Evolutionary conservation across 2,329 filamentous ascomycete genomes (phyloP), one percentile per base, ranked within the genome.

Genomic region (Apiospora saccharicola): DNA sequence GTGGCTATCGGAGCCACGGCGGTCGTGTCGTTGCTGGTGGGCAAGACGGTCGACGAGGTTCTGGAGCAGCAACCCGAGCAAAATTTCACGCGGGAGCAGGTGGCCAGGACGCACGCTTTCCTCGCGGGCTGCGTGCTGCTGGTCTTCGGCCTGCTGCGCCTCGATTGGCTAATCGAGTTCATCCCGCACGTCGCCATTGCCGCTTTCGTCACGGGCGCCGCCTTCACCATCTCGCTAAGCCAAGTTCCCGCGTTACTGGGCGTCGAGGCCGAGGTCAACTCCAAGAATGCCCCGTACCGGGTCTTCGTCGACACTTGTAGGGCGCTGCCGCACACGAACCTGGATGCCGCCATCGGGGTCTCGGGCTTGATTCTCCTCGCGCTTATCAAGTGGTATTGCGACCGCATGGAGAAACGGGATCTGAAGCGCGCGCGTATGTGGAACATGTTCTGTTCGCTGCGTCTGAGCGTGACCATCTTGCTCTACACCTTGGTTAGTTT

Each of bases 201-300:
- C 0, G 95, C 96, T 4, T 98, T 98, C 86, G 98, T 98, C 93
- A 98, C 96, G 0, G 96, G 96, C 2, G 97, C 96, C 6, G 95
- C 96, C 71, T 88, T 99, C 81, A 97, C 90, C 78, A 98, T 99
- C 79, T 91, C 90, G 22, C 89, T 90, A 30, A 95, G 96, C 46
- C 96, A 99, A 82, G 87, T 98, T 7, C 92, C 94, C 1, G 88
- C 89, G 1, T 84, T 98, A 81, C 89, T 99, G 84, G 96, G 96
- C 10, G 91, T 98, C 79, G 87, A 86, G 0, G 89, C 89, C 26
- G 34, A 64, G 19, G 91, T 96, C 81, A 90, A 91, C 75, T 96
- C 91, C n/a, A 88, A 94, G 76, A 94, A 89, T 22, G 83, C 94
- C 0, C 94, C 96, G 0, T 98, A 97, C 80, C 82, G 85, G 76